Base-by-base conservation (phyloP, 352 stramenopile species). In the Halophytophthora batemanensis region DNA sequence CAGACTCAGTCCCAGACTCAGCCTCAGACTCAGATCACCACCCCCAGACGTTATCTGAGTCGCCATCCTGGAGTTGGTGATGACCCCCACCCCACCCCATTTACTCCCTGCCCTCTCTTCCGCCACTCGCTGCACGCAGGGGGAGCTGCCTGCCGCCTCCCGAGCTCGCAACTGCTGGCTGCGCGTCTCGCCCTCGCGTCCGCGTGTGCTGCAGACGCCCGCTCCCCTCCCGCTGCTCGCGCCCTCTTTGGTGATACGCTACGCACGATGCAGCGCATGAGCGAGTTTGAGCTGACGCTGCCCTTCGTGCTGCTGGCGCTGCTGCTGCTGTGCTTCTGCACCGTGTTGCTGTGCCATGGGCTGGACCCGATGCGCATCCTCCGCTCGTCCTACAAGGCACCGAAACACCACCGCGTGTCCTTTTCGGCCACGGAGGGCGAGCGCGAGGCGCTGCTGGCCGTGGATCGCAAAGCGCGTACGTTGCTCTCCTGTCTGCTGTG, bases 281-380 rank as follows among this genome's bases (percentile, higher is more conserved):
- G 36, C 31, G 62, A 68, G 58, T 46, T 87, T 58, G 64, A 82
- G 54, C 46, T 83, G 51, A 40, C 44, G 50, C 48, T 70, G 35
- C 65, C 68, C 31, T 56, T 88, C 25, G 25, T 80, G 23, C 6
- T 76, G 44, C 36, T 78, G 43, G 31, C 64, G 23, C 36, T 84
- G 22, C 18, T 86, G n/a, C 42, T 80, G 38, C 21, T 89, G 23
- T 86, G 43, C 53, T 55, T 59, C 21, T 86, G 75, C 44, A 39
- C 66, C 6, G 33, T 66, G 40, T 56, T 91, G 11, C 38, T 81
- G 17, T 83, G 60, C 23, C 74, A 86, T 35, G 81, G 81, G 0
- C 56, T 91, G 15, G 65, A 86, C 45, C 81, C 81, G 25, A 45
- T 77, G 55, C 77, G 81, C 2, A 44, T 91, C 33, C 48, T 89